Evolutionary conservation across 2,329 filamentous ascomycete genomes (phyloP), one percentile per base, ranked within the genome.

Genomic region (Colletotrichum agaves): DNA sequence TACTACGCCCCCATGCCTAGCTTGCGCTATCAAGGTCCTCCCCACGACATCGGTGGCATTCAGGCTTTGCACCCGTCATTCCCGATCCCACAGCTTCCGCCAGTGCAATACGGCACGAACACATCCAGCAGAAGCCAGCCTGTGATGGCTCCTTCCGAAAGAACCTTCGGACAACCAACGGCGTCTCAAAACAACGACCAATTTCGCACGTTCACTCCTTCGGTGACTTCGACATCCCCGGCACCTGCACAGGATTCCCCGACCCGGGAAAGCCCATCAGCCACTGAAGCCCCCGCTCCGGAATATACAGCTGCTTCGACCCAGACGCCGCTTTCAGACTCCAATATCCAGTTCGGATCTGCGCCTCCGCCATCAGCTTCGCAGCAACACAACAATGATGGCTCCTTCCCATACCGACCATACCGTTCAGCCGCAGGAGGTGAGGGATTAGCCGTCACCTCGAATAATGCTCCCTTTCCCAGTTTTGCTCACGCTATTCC

Each of bases 291-390:
- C 27, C 7, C 50, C 11, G 8, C 50, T 13, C 7, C 50, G 11
- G 63, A 65, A 23, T 56, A 44, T 23, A 35, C 50, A n/a, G 44
- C 21, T 19, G 31, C 27, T 31, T 12, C 23, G n/a, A 17, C 6
- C 21, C 65, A 60, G 46, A 55, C 53, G n/a, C 66, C 47, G 19
- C 41, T 56, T 15, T 10, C 58, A 10, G 53, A 43, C n/a, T 17
- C 44, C 49, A 56, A 53, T 23, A 69, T 70, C n/a, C 67, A 70
- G 55, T 70, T 70, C 33, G 67, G 67, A 39, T 68, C 67, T 31
- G 64, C 67, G 19, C 67, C 67, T 12, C 47, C 67, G 4, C 67
- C 63, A 6, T 53, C 63, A 41, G 21, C 67, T n/a, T 23, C 41
- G 6, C 66, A 69, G 15, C 58, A 27, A 19, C 41, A 50, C 12